Base-by-base conservation (phyloP, 768 basidiomycete genomes). In the Epithele typhae region DNA sequence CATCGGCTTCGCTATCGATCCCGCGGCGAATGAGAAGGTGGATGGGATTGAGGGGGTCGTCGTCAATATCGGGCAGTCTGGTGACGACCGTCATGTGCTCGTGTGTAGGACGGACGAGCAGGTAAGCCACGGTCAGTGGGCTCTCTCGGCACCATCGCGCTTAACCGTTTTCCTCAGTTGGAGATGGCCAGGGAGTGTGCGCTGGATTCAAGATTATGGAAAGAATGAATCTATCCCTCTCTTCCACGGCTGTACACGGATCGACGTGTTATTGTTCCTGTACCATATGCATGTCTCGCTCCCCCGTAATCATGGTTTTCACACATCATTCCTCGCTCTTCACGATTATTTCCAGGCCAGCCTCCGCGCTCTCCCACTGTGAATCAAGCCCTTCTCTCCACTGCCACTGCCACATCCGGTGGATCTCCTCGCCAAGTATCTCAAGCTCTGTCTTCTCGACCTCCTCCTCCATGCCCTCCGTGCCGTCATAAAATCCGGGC, bases 41-140 rank as follows among this genome's bases (percentile, higher is more conserved):
- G 66, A 68, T 12, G 53, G 45, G 12, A 48, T 48, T 11, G 62
- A 69, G 11, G 77, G 68, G 0, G 59, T 59, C 1, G 76, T 84
- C 1, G 54, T 76, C 8, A 76, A 81, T 46, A 67, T 84, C 14
- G 71, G 73, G 1, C 62, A 45, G 30, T 58, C 6, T 54, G 38
- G 10, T 57, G 55, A 32, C 33, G 45, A 37, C 19, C 69, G 61
- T 47, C 67, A 63, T 46, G 55, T 84, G 11, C 53, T 86, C 40
- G 77, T 87, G 5, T 87, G 84, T 45, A 65, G 74, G 54, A 87
- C 85, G 18, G 78, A 86, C 54, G 83, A 84, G 52, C 79, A 84
- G 73, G 77, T 77, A 25, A 5, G 65, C 52, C 8, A n/a, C n/a
- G n/a, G n/a, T n/a, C n/a, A n/a, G n/a, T n/a, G n/a, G n/a, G n/a